Base-by-base conservation (phyloP, 2,329 filamentous ascomycete genomes). In the Nigrograna mackinnonii region DNA sequence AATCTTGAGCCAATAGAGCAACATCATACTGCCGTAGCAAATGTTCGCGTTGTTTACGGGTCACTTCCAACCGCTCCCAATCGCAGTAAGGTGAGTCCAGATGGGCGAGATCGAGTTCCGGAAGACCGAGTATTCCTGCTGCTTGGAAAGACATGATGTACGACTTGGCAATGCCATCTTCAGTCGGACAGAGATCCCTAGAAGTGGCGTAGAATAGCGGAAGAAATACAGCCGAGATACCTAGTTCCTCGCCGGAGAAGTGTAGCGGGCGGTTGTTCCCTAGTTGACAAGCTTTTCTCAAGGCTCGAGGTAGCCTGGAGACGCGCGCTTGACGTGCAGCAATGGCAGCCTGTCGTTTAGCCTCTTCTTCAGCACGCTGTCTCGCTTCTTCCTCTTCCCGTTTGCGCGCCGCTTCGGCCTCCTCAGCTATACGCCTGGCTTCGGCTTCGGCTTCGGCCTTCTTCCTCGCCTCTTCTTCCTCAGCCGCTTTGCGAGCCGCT, bases 121-220 rank as follows among this genome's bases (percentile, higher is more conserved):
- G 58, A 5, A 71, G 57, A 7, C 68, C 68, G 6, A 71, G 67
- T 31, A 71, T 67, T 31, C 69, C 69, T 2, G 66, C 67, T 6
- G 60, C 54, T 44, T 71, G 67, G 45, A 68, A 71, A 5, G 64
- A 67, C 47, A 65, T 60, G 39, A 71, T 59, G 46, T 69, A 71
- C 1, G 56, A 55, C 41, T 63, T 62, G 22, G 44, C 40, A 9
- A 45, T 38, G 24, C 45, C 35, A 14, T 60, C 52, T 22, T 48
- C 45, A n/a, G 32, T 33, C 21, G 44, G 43, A 30, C 46, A 49
- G 12, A 69, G 54, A 32, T 69, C 63, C 18, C 58, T 43, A 13
- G 60, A 56, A 12, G 57, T 62, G n/a, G 56, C 59, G 35, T 61
- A 66, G 38, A 66, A 59, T 5, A 71, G 55, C 4, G 69, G 69